A percentile compares a stretch with the other conserved stretches of the same genome.
phyloP scores from a whole-genome alignment of 148 eudicot genomes.

The Nepenthes gracilis region DNA sequence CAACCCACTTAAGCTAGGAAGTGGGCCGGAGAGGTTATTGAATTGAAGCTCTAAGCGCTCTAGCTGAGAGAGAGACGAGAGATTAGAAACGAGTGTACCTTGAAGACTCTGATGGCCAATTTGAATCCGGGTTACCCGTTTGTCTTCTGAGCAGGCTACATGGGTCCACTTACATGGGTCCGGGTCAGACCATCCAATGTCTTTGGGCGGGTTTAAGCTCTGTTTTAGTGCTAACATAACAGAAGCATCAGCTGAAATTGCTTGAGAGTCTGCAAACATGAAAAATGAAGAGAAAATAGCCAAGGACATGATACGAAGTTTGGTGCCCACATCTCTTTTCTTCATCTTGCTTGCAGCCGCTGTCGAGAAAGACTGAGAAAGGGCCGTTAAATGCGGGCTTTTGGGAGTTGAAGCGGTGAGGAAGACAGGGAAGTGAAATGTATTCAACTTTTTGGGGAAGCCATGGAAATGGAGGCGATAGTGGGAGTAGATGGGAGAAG shows the following conservation, averaged over 20 bases:
- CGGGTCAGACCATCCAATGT: conserved; percentile 62
- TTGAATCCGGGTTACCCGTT: conserved; percentile 78
- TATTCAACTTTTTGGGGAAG: too few species aligned
- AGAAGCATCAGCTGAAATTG: conserved; percentile 23
- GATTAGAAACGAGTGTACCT: conserved; percentile 63
- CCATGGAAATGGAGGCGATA: too few species aligned
- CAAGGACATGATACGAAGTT: not conserved
- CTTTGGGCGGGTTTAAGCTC: conserved; percentile 36
- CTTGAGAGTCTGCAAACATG: not conserved
- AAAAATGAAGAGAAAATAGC: not conserved
- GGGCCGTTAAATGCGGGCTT: too few species aligned
- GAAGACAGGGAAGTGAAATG: too few species aligned
- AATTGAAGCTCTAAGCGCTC: conserved; percentile 76
- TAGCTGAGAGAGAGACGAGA: conserved; percentile 39
- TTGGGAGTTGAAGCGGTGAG: too few species aligned
- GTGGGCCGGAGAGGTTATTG: conserved; percentile 69
- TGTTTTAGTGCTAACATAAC: conserved; percentile 65
- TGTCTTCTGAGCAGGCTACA: conserved; percentile 44
- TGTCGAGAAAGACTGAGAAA: too few species aligned
- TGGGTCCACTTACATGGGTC: conserved; percentile 82
- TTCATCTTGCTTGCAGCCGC: too few species aligned
- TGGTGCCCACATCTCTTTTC: too few species aligned
- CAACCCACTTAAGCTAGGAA: conserved; percentile 57
- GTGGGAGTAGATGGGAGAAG: too few species aligned
- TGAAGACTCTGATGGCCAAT: conserved; percentile 67